Conservation (phyloP, 345 rosid species). For the Rhizophora apiculata region DNA sequence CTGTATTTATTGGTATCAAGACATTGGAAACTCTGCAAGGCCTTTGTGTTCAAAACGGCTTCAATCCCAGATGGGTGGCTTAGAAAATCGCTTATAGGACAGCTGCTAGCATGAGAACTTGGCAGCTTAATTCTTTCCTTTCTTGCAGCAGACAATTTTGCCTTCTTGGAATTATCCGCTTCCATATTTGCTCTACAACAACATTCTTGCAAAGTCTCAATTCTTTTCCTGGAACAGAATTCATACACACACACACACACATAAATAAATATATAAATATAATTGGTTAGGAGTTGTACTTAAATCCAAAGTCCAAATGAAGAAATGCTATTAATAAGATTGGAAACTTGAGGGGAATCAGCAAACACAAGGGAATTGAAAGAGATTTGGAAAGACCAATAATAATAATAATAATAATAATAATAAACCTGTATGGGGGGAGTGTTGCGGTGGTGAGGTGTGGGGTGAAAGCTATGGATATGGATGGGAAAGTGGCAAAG, state of each 20-base stretch:
- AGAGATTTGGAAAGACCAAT: neutral
- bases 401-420: too few species aligned
- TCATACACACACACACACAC: neutral
- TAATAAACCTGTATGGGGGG: conserved; percentile 2
- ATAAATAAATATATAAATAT: too few species aligned
- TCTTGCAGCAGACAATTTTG: conserved; percentile 60
- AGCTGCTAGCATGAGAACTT: conserved; percentile 26
- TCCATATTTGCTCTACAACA: conserved; percentile 10
- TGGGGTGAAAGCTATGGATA: neutral
- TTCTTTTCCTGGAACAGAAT: conserved; percentile 8
- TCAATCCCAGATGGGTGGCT: conserved; percentile 66
- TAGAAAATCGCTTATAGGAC: conserved; percentile 54
- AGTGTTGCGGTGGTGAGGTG: neutral
- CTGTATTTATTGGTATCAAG: conserved; percentile 61
- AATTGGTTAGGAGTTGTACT: neutral
- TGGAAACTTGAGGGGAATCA: neutral
- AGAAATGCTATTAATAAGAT: neutral
- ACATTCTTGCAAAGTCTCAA: neutral
- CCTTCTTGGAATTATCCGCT: conserved; percentile 44
- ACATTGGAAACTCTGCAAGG: conserved; percentile 52
- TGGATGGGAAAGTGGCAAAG: neutral
- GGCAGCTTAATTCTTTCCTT: conserved; percentile 56
- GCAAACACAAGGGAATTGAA: too few species aligned
- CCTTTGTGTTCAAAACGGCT: conserved; percentile 61
- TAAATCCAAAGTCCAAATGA: neutral